Evolutionary conservation across 2,329 filamentous ascomycete genomes (phyloP).

Genomic region (Metarhizium humberi): DNA sequence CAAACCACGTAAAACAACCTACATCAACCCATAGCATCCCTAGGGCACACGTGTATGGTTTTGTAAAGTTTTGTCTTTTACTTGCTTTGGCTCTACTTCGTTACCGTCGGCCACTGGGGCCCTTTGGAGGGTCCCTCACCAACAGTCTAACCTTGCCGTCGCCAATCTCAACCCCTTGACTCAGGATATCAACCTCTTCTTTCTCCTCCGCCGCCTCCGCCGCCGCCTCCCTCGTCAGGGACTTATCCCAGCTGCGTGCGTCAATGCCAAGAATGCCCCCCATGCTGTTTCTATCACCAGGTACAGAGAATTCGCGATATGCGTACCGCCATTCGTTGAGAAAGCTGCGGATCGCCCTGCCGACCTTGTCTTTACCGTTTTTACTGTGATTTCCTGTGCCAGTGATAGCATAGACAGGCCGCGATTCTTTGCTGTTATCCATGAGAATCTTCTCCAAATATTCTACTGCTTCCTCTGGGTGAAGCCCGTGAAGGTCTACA

Average conservation of each 20-base stretch:
- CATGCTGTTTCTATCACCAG: conserved; percentile 76
- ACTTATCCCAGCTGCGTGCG: conserved; percentile 58
- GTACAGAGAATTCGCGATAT: conserved; percentile 92
- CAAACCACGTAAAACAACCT: too few relatives aligned
- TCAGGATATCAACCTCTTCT: conserved; percentile 46
- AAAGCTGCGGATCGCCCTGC: conserved; percentile 84
- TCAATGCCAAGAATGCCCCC: conserved; percentile 69
- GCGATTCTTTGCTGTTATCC: conserved; percentile 64
- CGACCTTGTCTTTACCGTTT: conserved; percentile 97
- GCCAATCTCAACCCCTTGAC: conserved; percentile 35
- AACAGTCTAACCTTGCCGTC: conserved; percentile 56
- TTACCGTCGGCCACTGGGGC: conserved; percentile 40
- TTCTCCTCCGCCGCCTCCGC: conserved; percentile 24
- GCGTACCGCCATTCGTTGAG: conserved; percentile 93
- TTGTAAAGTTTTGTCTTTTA: conserved; percentile 19
- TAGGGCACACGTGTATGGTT: conserved; percentile 4
- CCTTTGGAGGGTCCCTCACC: conserved; percentile 51
- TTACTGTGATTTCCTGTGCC: conserved; percentile 97
- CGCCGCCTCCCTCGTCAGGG: conserved; percentile 38
- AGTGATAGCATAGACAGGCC: conserved; percentile 88
- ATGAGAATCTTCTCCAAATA: conserved; percentile 84
- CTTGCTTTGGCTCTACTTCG: conserved; percentile 9
- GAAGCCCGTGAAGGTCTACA: conserved; percentile 95
- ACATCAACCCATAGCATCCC: background rate
- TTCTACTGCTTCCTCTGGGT: conserved; percentile 91